Conservation (phyloP, 768 basidiomycete genomes). For the Cyclocybe cylindracea region DNA sequence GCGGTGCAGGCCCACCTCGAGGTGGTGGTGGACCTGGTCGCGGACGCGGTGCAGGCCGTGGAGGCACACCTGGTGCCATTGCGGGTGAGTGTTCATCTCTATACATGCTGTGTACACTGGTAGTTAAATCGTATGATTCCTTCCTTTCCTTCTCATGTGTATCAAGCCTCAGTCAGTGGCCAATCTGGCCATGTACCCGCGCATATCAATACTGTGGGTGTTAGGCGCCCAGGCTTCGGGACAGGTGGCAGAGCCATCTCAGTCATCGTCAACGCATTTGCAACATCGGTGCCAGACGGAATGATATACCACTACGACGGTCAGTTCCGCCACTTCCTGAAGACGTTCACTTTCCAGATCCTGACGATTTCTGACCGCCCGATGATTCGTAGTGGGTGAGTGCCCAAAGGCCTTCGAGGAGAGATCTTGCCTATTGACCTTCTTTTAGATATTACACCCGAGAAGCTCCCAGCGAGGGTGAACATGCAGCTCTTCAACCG, state of each 20-base stretch:
- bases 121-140: constrained; percentile 6
- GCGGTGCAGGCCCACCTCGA: constrained; percentile 19
- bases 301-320: constrained; percentile 73
- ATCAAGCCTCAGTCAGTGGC: too few species aligned
- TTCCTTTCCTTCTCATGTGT: constrained; percentile 6
- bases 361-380: too few species aligned
- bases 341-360: not conserved
- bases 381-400: too few species aligned
- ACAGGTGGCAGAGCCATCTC: constrained; percentile 28
- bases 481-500: constrained; percentile 68
- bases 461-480: constrained; percentile 31
- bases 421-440: not conserved
- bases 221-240: constrained; percentile 62
- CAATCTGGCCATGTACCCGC: not conserved
- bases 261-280: constrained; percentile 47
- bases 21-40: constrained; percentile 19
- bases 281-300: constrained; percentile 45
- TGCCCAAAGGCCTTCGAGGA: not conserved
- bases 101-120: constrained; percentile 10
- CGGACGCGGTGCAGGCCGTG: constrained; percentile 33
- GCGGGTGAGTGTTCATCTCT: constrained; percentile 29
- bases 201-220: constrained; percentile 53
- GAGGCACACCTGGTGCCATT: constrained; percentile 30
- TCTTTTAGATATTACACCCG: constrained; percentile 22
- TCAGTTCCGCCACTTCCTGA: constrained; percentile 13